Evolutionary conservation across 805 yeast genomes (phyloP).

Genomic region (Ogataea ramenticola): DNA sequence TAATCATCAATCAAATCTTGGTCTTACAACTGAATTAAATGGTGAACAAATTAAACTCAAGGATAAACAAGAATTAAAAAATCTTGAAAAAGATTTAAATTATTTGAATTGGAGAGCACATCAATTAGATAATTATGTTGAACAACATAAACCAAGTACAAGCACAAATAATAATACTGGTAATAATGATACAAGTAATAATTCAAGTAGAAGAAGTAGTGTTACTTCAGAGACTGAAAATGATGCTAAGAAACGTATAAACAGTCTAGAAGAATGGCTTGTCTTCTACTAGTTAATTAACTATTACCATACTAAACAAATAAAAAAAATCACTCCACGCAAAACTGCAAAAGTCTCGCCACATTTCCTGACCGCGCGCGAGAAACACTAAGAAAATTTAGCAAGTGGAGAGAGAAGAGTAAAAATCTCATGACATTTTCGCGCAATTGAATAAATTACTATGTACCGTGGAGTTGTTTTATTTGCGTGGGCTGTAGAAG

Average conservation of each 20-base stretch:
- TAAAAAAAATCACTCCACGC: neutral
- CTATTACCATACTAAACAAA: too few species aligned
- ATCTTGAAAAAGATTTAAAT: neutral
- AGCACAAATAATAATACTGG: neutral
- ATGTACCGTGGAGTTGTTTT: too few species aligned
- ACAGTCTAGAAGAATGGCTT: neutral
- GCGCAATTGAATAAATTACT: neutral
- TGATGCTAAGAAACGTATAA: neutral
- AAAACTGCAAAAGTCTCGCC: neutral
- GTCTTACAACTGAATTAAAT: neutral
- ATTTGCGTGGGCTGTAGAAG: too few species aligned
- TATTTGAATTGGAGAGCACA: slow-evolving; percentile 1
- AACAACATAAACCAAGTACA: too few species aligned
- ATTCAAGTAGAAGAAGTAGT: neutral
- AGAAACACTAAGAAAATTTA: too few species aligned
- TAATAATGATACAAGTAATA: neutral
- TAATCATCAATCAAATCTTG: neutral
- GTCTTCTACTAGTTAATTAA: neutral
- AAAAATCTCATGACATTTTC: too few species aligned
- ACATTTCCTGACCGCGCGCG: too few species aligned
- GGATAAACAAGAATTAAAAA: neutral
- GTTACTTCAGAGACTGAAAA: neutral
- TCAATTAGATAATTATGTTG: neutral
- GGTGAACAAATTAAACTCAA: neutral
- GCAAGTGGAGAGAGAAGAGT: too few species aligned